phyloP scores from a whole-genome alignment of 441 rosid species.

The Gossypium gossypioides region DNA sequence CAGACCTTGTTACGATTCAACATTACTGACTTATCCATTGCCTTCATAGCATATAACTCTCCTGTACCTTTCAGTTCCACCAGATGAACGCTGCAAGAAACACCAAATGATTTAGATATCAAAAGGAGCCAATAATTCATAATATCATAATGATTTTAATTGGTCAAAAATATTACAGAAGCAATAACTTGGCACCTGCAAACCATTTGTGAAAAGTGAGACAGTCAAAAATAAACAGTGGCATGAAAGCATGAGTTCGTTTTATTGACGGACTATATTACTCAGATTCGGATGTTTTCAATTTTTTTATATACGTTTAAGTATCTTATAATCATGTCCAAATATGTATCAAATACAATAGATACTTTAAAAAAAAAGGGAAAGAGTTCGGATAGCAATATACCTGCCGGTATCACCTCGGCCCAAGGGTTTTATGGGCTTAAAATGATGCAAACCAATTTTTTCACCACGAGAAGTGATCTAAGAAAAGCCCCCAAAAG shows the following conservation, averaged over 20 bases:
- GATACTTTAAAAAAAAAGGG: background rate
- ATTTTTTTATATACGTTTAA: too few relatives aligned
- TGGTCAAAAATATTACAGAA: background rate
- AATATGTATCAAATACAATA: background rate
- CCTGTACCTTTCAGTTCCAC: constrained; percentile 75
- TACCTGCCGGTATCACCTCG: constrained; percentile 99
- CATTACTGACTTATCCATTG: constrained; percentile 92
- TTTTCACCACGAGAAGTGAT: constrained; percentile 63
- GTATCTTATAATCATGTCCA: too few relatives aligned
- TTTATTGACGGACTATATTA: too few relatives aligned
- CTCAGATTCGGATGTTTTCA: too few relatives aligned
- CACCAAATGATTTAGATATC: background rate
- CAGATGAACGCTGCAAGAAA: constrained; percentile 64
- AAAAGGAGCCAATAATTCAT: background rate
- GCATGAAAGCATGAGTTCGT: background rate
- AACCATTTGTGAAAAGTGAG: background rate
- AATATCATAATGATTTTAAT: background rate
- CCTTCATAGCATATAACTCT: constrained; percentile 85
- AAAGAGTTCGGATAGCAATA: background rate
- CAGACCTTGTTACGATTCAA: constrained; percentile 83
- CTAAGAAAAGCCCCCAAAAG: constrained; percentile 27
- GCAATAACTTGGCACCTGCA: background rate
- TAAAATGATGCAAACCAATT: constrained; percentile 80
- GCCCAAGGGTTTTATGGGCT: constrained; percentile 88
- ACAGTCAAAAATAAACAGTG: background rate